Conservation (phyloP, 2,329 filamentous ascomycete species). For the Paecilomyces sp. region DNA sequence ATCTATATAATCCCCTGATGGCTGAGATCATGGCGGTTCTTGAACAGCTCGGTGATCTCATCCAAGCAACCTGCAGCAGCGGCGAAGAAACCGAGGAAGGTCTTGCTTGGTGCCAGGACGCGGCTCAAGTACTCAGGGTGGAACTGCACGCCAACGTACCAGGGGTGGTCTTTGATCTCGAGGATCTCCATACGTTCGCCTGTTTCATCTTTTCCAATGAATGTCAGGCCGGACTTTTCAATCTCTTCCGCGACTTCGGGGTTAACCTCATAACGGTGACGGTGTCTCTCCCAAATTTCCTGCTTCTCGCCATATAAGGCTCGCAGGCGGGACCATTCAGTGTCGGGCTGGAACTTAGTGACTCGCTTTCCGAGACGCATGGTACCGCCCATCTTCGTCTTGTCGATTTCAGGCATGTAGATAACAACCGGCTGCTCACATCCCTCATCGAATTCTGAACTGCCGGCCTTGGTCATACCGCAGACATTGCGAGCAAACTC, state of each 20-base stretch:
- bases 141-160: constrained; percentile 79
- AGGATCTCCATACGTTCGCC: constrained; percentile 77
- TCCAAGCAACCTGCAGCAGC: constrained; percentile 63
- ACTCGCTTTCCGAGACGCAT: constrained; percentile 76
- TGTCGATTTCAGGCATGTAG: constrained; percentile 85
- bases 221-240: constrained; percentile 61
- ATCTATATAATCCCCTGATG: constrained; percentile 3
- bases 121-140: constrained; percentile 75
- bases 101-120: constrained; percentile 65
- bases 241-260: constrained; percentile 65
- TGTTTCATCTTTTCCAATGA: constrained; percentile 72
- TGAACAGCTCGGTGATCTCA: constrained; percentile 23
- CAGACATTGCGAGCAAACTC: constrained; percentile 76
- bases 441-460: constrained; percentile 44
- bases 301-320: constrained; percentile 59
- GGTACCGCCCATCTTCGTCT: constrained; percentile 71
- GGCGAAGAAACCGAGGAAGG: constrained; percentile 79
- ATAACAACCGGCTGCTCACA: constrained; percentile 58
- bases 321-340: constrained; percentile 72
- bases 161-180: constrained; percentile 76
- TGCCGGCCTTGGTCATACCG: constrained; percentile 52
- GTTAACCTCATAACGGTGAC: constrained; percentile 88
- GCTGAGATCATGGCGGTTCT: constrained; percentile 13
- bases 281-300: constrained; percentile 65
- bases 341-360: constrained; percentile 66